phyloP scores from a whole-genome alignment of 129 eudicot genomes.

The Lonicera japonica region DNA sequence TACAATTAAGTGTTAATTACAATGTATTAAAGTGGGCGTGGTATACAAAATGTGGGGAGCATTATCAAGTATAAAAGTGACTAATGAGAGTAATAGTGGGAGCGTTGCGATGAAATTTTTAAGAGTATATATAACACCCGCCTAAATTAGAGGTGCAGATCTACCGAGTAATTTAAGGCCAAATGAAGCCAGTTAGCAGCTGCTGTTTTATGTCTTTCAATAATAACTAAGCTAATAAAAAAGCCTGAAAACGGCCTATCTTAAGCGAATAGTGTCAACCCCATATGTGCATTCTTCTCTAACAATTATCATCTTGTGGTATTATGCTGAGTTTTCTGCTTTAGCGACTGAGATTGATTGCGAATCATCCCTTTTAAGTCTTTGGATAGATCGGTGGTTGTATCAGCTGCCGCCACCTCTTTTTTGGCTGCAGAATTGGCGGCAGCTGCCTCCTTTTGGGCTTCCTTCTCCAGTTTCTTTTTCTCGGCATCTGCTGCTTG shows the following conservation, averaged over 20 bases:
- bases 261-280: not conserved
- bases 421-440: constrained; percentile 42
- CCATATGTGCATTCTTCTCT: not conserved
- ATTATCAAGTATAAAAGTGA: no score
- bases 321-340: not conserved
- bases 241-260: not conserved
- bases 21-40: no score
- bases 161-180: no score
- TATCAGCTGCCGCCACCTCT: constrained; percentile 32
- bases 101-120: no score
- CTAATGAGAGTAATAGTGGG: no score
- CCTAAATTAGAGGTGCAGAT: no score
- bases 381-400: constrained; percentile 28
- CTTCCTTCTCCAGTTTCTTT: constrained; percentile 95
- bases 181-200: no score
- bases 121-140: no score
- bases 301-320: not conserved
- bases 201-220: no score
- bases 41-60: no score
- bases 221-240: no score
- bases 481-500: constrained; percentile 89
- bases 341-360: constrained; percentile 21
- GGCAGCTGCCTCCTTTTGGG: constrained; percentile 68
- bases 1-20: no score
- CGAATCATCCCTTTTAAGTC: constrained; percentile 38